Evolutionary conservation across 805 yeast species (phyloP), one percentile per base, ranked within the genome.

Genomic region (Wickerhamiella cacticola): DNA sequence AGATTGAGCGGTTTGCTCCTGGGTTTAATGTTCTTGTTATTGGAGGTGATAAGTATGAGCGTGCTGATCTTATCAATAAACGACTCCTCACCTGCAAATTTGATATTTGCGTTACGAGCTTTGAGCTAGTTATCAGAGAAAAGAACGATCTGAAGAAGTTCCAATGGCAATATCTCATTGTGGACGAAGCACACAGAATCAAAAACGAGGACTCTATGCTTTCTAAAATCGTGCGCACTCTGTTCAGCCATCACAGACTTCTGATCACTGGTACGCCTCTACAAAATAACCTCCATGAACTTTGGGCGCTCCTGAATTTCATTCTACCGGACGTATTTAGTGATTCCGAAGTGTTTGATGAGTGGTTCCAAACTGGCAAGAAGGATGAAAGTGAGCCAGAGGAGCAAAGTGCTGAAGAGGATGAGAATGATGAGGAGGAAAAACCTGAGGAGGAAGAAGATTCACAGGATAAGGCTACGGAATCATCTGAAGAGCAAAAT

Each of bases 181-280:
- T 89, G 35, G 98, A 89, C 65, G 96, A 88, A 63, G 97, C 97
- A 1, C 98, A 89, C 64, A 75, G 97, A 60, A 89, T 89, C 59
- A 89, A 89, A 61, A 92, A 92, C 61, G 97, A 92, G 62, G 94
- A 86, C 59, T 79, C 89, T 51, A 79, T 92, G 22, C 69, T 89
- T 41, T 85, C 95, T 1, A 95, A 86, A 61, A 88, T 92, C 56
- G 88, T 92, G 52, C 75, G 97, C 53, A 65, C 86, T 12, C 85
- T 89, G 59, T 83, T 83, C 61, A 86, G 96, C 6, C 76, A 79
- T 50, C 84, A 85, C 59, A 71, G 98, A 52, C 68, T 89, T 21
- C 70, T 89, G 44, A 87, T 89, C 52, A 89, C 98, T 0, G 98
- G 98, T 54, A 89, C 98, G 0, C 98, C 98, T 0, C 67, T 89